Evolutionary conservation across 2,329 filamentous ascomycete species (phyloP), one percentile per base, ranked within the genome.

Genomic region (Aspergillus aculeatus): DNA sequence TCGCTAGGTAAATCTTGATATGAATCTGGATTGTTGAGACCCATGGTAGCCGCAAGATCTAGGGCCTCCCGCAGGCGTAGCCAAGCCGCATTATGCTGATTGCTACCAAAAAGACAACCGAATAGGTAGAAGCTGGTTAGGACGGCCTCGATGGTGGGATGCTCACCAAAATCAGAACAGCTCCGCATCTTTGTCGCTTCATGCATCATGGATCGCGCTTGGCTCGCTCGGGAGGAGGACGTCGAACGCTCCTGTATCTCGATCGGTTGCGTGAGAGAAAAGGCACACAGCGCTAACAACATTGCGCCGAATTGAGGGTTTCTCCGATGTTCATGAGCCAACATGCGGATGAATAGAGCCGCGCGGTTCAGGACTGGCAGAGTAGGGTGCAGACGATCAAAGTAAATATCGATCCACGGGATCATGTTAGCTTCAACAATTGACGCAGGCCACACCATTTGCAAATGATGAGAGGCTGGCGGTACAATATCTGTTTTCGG

Each of bases 81-180:
- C 89, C 90, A 92, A 1, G 89, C 90, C 68, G 87, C 87, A 66
- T 91, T 88, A 72, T 92, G 89, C 73, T 89, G 82, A 62, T 91
- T 89, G 53, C 90, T 81, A 19, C 84, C 86, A 68, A 89, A 89
- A 70, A 89, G 84, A 69, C 86, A 89, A 32, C 84, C 88, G 67
- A 90, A 92, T 24, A 93, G 74, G 74, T 93, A 92, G 74, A 90
- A 92, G 66, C 88, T 91, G 21, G 89, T 91, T 60, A 87, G 85
- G 21, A 79, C 73, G 0, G 76, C 73, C 51, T 74, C 72, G 12
- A 79, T 69, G 1, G 77, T 77, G 1, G 78, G 77, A 38, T 73
- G 67, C 52, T 79, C 77, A 2, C 73, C 73, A 55, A 75, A 75
- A 48, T 79, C 77, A 14, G 75, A 77, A 11, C 72, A 74, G 48